phyloP scores from a whole-genome alignment of 306 rosid genomes.

The Prunus salicina region DNA sequence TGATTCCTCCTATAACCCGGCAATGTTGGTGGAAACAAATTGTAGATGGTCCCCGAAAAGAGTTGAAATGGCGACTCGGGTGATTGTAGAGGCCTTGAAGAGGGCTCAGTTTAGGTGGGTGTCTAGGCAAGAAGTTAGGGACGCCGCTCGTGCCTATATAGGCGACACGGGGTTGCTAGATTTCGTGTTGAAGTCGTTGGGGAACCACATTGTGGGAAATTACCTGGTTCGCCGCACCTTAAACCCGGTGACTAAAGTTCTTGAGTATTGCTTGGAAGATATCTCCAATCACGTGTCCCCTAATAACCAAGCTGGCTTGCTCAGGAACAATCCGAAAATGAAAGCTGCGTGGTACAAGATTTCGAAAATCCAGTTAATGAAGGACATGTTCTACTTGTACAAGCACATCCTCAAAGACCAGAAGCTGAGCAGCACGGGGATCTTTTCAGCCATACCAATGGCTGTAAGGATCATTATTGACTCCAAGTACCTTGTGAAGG shows the following conservation, averaged over 20 bases:
- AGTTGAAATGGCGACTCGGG: slow-evolving; percentile 69
- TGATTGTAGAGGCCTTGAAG: slow-evolving; percentile 61
- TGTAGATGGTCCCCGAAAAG: slow-evolving; percentile 86
- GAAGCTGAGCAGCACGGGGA: slow-evolving; percentile 27
- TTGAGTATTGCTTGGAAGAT: slow-evolving; percentile 80
- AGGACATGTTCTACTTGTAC: slow-evolving; percentile 64
- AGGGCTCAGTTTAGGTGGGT: slow-evolving; percentile 61
- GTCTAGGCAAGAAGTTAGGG: slow-evolving; percentile 85
- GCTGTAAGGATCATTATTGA: slow-evolving; percentile 70
- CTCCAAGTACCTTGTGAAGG: slow-evolving; percentile 65
- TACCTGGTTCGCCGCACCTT: slow-evolving; percentile 71
- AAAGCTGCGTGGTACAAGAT: slow-evolving; percentile 49
- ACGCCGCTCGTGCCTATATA: slow-evolving; percentile 67
- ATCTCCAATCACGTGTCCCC: slow-evolving; percentile 43
- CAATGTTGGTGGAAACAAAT: slow-evolving; percentile 38
- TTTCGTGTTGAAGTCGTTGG: slow-evolving; percentile 71
- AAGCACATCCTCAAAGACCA: slow-evolving; percentile 58
- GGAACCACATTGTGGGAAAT: slow-evolving; percentile 71
- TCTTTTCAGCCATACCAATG: slow-evolving; percentile 53
- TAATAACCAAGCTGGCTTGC: slow-evolving; percentile 38
- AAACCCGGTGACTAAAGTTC: slow-evolving; percentile 75
- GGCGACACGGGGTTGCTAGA: slow-evolving; percentile 77
- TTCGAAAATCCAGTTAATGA: slow-evolving; percentile 54
- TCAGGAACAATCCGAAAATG: slow-evolving; percentile 17
- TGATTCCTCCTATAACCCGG: slow-evolving; percentile 27